phyloP scores from a whole-genome alignment of 129 eudicot genomes.

The Arctium minus region DNA sequence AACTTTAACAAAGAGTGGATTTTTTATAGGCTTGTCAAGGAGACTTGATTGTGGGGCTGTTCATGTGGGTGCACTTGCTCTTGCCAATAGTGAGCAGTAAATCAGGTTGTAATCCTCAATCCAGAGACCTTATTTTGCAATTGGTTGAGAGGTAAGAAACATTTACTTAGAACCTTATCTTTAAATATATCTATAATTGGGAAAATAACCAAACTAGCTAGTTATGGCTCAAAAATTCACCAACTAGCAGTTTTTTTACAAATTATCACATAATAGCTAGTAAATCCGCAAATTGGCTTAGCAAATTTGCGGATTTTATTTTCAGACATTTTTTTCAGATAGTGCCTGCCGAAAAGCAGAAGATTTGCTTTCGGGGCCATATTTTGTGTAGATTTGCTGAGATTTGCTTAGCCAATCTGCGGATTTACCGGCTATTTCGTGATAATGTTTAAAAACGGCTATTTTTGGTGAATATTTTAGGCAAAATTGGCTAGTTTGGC shows the following conservation, averaged over 20 bases:
- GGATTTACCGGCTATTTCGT: not conserved
- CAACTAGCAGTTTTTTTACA: not conserved
- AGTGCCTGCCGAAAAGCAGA: not conserved
- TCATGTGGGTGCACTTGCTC: conserved; percentile 53
- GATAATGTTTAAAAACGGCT: not conserved
- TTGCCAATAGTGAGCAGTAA: conserved; percentile 45
- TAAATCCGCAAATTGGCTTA: not conserved
- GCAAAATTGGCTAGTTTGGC: not conserved
- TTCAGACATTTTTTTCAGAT: not conserved
- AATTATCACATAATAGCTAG: not conserved
- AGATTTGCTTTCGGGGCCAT: not conserved
- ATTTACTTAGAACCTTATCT: not conserved
- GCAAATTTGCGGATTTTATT: not conserved
- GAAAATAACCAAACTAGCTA: not conserved
- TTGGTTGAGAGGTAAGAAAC: conserved; percentile 47
- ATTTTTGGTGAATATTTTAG: not conserved
- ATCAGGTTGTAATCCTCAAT: conserved; percentile 47
- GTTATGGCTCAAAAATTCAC: not conserved
- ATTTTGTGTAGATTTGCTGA: not conserved
- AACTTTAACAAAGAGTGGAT: not conserved
- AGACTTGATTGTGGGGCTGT: conserved; percentile 51
- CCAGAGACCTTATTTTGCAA: conserved; percentile 57
- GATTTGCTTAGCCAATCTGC: not conserved
- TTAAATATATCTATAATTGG: not conserved
- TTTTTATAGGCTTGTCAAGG: conserved; percentile 46